Base-by-base conservation (phyloP, 495 filamentous ascomycete genomes). In the Xylaria telfairii region DNA sequence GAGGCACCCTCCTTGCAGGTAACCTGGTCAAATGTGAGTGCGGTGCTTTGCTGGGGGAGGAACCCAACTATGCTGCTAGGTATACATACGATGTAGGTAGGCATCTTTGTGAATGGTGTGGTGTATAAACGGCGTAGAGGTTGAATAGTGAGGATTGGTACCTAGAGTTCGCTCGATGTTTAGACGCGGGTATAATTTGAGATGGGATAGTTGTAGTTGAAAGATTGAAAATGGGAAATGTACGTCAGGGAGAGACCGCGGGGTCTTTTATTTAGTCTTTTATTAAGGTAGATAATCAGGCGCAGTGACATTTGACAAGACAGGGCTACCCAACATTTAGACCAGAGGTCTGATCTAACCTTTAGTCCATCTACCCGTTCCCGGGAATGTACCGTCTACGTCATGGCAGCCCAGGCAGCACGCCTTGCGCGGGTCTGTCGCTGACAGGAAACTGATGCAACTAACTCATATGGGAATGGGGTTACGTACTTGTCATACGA, bases 1-100 rank as follows among this genome's bases (percentile, higher is more conserved):
- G 85, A 84, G 64, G 89, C 87, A 63, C 86, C 84, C 1, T 88
- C 80, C 82, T 95, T 96, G 74, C 92, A 83, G 71, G 94, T 95
- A 68, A 97, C 88, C 94, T 97, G 72, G 39, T 59, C 24, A 49
- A 17, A 34, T 0, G 42, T 70, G 12, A 59, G 68, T 44, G 9
- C 15, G 21, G 49, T 28, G 7, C 24, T 42, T 19, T 41, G 12
- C 8, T 37, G 19, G 0, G 30, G 37, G 21, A 46, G 67, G 8
- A 59, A 12, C 30, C 39, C n/a, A 9, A 7, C 51, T 24, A 3
- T 34, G 19, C 6, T 56, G n/a, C n/a, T n/a, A n/a, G n/a, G n/a
- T n/a, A 60, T 32, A 83, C 86, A 61, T 84, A 92, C 91, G 76
- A 92, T 93, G 85, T 87, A 90, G 72, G 89, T 85, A 86, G 90